Evolutionary conservation across 495 filamentous ascomycete genomes (phyloP).

Genomic region (Letharia columbiana): DNA sequence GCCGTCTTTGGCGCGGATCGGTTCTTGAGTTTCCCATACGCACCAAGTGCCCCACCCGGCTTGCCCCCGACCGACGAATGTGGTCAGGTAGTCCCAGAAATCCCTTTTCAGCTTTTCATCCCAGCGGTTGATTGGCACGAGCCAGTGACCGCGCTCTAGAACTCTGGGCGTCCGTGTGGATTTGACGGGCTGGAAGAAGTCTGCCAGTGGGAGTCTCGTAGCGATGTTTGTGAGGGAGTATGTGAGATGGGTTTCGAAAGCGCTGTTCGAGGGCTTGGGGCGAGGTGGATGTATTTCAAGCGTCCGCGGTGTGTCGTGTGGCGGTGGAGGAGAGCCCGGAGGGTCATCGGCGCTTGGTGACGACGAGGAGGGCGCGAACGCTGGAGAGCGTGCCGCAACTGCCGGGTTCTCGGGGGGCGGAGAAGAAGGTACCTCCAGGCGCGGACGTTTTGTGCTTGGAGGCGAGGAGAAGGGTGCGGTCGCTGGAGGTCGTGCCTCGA

Average conservation of each 20-base stretch:
- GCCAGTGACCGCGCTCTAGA: conserved; percentile 65
- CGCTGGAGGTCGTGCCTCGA: conserved; percentile 5
- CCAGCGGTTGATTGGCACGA: conserved; percentile 42
- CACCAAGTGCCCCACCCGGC: conserved; percentile 65
- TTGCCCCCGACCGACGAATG: conserved; percentile 47
- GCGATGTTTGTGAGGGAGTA: conserved; percentile 11
- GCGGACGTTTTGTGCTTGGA: neutral
- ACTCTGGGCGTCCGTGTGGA: conserved; percentile 40
- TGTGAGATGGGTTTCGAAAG: conserved; percentile 47
- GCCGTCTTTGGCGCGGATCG: neutral
- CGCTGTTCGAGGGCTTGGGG: conserved; percentile 35
- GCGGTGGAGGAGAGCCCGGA: conserved; percentile 3
- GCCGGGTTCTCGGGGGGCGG: neutral
- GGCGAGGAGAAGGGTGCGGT: conserved; percentile 1
- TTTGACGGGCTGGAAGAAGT: conserved; percentile 6
- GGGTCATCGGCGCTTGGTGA: neutral
- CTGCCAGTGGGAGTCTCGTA: conserved; percentile 5
- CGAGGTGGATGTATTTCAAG: conserved; percentile 39
- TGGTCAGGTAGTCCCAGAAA: conserved; percentile 54
- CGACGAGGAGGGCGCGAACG: neutral
- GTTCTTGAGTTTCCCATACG: conserved; percentile 23
- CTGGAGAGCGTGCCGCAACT: neutral
- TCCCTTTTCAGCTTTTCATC: conserved; percentile 30
- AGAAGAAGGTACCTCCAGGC: neutral
- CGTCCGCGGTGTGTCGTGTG: conserved; percentile 14